Base-by-base conservation (phyloP, 768 basidiomycete species). In the Psilocybe subaeruginosa region DNA sequence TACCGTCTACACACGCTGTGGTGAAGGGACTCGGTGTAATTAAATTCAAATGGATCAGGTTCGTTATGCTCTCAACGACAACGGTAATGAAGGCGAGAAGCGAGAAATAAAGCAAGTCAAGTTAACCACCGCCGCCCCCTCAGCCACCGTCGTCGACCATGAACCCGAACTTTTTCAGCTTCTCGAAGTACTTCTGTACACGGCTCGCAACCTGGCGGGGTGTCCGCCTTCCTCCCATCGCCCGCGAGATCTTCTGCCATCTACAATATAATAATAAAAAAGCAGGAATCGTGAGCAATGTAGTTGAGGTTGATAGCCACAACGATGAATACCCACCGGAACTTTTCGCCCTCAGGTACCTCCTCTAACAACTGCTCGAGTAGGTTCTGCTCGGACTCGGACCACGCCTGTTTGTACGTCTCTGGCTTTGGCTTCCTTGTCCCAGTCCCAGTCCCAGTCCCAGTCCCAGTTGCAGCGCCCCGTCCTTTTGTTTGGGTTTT, bases 101-200 rank as follows among this genome's bases (percentile, higher is more conserved):
- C 29, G 30, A 31, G 27, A 31, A 35, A 16, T 4, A 1, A 30
- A n/a, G 33, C 35, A 12, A 53, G 17, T 23, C 23, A 23, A 1
- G 23, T 23, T 23, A 23, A 23, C 23, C 23, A 23, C 1, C 23
- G 23, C 23, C 2, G 23, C 23, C 23, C 33, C 33, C 41, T 12
- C 14, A 35, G 9, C 49, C 51, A 14, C n/a, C 31, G 1, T 35
- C 51, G 3, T 53, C 51, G 2, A 53, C 33, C 31, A 12, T 53
- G 4, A 53, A 35, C 16, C 91, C 91, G 72, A 87, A 92, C 64
- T 83, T 82, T 75, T 88, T 91, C 72, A 93, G 72, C 78, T 93
- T 93, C 71, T 90, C 90, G 71, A 92, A 89, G 73, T 93, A 93
- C 74, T 94, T 94, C 67, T 94, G 92, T 56, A 94, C 92, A 16